Evolutionary conservation across 768 basidiomycete genomes (phyloP).

Genomic region (Paxillus rubicundulus): DNA sequence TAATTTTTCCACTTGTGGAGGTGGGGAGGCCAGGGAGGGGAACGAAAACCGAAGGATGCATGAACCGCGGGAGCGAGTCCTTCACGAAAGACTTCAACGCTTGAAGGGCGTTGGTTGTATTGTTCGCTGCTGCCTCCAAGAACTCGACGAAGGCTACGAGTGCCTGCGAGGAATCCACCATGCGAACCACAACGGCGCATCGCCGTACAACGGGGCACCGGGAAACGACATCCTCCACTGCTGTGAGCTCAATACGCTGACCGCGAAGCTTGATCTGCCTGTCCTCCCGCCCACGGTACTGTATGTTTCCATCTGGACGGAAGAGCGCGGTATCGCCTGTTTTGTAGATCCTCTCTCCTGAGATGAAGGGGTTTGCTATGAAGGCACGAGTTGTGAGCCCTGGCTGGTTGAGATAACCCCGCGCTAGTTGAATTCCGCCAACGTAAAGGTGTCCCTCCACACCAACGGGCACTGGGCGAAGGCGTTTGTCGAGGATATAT

Average conservation of each 20-base stretch:
- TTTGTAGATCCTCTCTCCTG: constrained; percentile 15
- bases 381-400: constrained; percentile 15
- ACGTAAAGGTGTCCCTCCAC: constrained; percentile 16
- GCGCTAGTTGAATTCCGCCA: constrained; percentile 21
- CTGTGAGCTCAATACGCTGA: constrained; percentile 18
- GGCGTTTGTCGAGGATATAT: constrained; percentile 14
- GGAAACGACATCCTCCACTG: constrained; percentile 16
- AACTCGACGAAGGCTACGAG: constrained; percentile 15
- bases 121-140: background rate
- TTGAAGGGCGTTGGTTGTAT: background rate
- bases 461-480: constrained; percentile 10
- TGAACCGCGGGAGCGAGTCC: constrained; percentile 10
- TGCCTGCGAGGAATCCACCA: constrained; percentile 3
- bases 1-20: constrained; percentile 10
- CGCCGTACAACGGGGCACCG: constrained; percentile 6
- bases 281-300: constrained; percentile 18
- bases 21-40: constrained; percentile 8
- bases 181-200: constrained; percentile 9
- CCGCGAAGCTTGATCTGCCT: constrained; percentile 22
- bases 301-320: constrained; percentile 12
- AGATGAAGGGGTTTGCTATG: constrained; percentile 16
- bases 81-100: constrained; percentile 6
- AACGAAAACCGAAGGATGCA: constrained; percentile 11
- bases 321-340: constrained; percentile 17
- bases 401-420: constrained; percentile 18